Base-by-base conservation (phyloP, 768 basidiomycete genomes). In the Boletus subcaerulescens region DNA sequence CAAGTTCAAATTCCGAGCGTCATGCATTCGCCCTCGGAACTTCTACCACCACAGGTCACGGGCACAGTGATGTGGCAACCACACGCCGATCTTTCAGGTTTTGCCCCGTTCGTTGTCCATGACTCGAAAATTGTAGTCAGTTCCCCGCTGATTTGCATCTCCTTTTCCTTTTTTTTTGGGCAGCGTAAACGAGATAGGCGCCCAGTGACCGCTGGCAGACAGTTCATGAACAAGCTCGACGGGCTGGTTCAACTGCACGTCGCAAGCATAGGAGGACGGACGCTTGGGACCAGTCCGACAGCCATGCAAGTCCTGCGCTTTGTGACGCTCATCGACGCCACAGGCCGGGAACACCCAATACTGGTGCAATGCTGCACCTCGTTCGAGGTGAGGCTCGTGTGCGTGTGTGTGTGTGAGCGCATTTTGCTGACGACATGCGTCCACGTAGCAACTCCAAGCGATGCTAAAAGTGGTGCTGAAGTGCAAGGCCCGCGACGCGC, bases 301-400 rank as follows among this genome's bases (percentile, higher is more conserved):
- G 60, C 65, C 17, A 52, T 36, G 44, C 68, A 62, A 29, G 50
- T 67, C 0, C 52, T 65, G 24, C 56, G 53, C 2, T 66, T 58
- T 38, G 63, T 60, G 9, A 68, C 60, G 26, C 58, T 70, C 35
- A 26, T 67, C 31, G 68, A 68, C 26, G 65, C 60, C 1, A 67
- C 67, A 8, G 68, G 65, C 44, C 56, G 68, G 18, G 51, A 60
- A 22, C 66, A 67, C 40, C 63, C 60, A 24, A 65, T 67, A 56
- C 40, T 48, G 20, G 53, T 70, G 60, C 57, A 70, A 18, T 58
- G 57, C 42, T 67, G 66, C 39, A 38, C 60, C 3, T 67, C 62
- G 35, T 67, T 68, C 6, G 60, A 70, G 60, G 66, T 65, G 39
- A 33, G 57, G 33, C 33, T 33, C 13, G 12, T 33, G 31, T 7